phyloP scores from a whole-genome alignment of 139 green algal species.

The Chlorella vulgaris region DNA sequence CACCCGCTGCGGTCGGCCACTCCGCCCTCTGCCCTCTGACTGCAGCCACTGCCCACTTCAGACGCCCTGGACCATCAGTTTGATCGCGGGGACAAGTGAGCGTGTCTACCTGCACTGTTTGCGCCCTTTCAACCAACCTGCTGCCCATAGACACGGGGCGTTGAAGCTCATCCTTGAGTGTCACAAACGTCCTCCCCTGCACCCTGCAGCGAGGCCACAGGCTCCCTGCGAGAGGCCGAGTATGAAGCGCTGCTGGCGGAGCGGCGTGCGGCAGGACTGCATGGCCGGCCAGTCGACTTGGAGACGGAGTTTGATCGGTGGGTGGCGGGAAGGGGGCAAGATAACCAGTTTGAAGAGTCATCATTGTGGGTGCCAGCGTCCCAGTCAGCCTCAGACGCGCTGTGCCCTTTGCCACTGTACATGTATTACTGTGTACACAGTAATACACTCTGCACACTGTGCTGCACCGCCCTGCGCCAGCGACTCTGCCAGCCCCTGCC shows the following conservation, averaged over 20 bases:
- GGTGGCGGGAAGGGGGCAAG: neutral
- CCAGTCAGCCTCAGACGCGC: neutral
- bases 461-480: neutral
- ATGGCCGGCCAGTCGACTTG: neutral
- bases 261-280: neutral
- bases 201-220: neutral
- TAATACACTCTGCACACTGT: neutral
- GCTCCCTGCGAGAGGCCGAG: neutral
- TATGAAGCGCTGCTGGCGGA: neutral
- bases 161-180: too few relatives aligned
- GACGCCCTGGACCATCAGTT: conserved; percentile 10
- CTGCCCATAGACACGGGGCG: neutral
- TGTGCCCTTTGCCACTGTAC: neutral
- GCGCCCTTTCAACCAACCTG: neutral
- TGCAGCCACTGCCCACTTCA: neutral
- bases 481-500: too few relatives aligned
- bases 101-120: neutral
- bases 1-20: too few relatives aligned
- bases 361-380: neutral
- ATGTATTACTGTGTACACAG: neutral
- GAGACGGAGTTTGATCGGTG: conserved; percentile 7
- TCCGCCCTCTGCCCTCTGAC: too few relatives aligned
- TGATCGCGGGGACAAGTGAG: conserved; percentile 11
- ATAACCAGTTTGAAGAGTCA: neutral
- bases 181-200: too few relatives aligned